Base-by-base conservation (phyloP, 352 stramenopile species). In the Aphanomyces astaci region DNA sequence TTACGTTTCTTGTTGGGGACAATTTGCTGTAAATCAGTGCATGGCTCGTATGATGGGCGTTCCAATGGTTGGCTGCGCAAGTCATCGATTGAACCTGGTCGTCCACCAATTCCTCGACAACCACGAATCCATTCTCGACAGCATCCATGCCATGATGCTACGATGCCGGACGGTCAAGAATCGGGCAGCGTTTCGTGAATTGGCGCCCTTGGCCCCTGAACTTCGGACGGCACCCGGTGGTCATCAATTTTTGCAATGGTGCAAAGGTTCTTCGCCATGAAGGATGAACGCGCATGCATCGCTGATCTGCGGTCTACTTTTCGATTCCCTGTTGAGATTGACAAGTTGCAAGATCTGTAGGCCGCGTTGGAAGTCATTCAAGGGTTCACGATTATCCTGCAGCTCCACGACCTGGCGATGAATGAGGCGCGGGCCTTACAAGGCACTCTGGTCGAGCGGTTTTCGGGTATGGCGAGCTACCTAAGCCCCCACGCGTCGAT, bases 11-110 rank as follows among this genome's bases (percentile, higher is more conserved):
- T 11, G n/a, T 30, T 22, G 48, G 48, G 10, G 64, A 72, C 43
- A 72, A 72, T 49, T 72, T n/a, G 40, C 55, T 10, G 62, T 49
- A 7, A 72, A 72, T 46, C 66, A 72, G 27, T 25, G 17, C 11
- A 66, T 72, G n/a, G 66, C 66, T 28, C 57, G 40, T 3, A 11
- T 19, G 1, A 48, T 67, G 46, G 66, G 24, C 24, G 32, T 72
- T 2, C 66, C 56, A 4, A 3, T 72, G 27, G 30, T 66, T 55
- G 54, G 64, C 1, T 72, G 56, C 25, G 54, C 66, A 5, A 72
- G 66, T 27, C 66, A 72, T 32, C 43, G 39, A 31, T 67, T 63
- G 22, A 72, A 72, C 39, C 48, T 72, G 1, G 65, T 43, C 11
- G 65, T 72, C 17, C 40, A 72, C 11, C 10, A 25, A 10, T 24